phyloP scores from a whole-genome alignment of 441 rosid genomes.

The Populus hybrid region DNA sequence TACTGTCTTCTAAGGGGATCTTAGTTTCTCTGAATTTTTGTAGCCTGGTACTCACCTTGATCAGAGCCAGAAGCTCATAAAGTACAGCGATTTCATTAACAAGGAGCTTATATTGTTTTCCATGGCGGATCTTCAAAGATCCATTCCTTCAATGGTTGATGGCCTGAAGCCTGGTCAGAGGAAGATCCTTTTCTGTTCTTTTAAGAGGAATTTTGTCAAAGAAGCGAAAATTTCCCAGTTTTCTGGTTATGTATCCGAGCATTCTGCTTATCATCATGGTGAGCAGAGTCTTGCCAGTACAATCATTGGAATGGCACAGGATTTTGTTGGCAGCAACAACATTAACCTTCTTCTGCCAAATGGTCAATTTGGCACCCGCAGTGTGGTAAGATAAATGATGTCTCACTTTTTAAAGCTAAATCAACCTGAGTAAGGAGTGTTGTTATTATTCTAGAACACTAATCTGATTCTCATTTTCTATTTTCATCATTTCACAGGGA shows the following conservation, averaged over 20 bases:
- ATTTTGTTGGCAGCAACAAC: slow-evolving; percentile 94
- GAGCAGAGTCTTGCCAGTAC: slow-evolving; percentile 85
- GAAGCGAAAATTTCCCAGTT: slow-evolving; percentile 83
- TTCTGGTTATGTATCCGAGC: slow-evolving; percentile 84
- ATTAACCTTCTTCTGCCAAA: slow-evolving; percentile 74
- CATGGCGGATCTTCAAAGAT: slow-evolving; percentile 92
- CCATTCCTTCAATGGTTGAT: slow-evolving; percentile 95
- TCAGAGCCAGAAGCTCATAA: slow-evolving; percentile 58
- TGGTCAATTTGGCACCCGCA: slow-evolving; percentile 94
- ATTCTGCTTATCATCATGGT: slow-evolving; percentile 95
- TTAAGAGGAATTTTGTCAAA: slow-evolving; percentile 74
- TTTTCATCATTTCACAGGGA: slow-evolving; percentile 47
- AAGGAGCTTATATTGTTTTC: slow-evolving; percentile 97
- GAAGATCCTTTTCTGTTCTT: slow-evolving; percentile 80
- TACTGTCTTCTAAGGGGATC: slow-evolving; percentile 1
- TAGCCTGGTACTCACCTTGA: slow-evolving; percentile 98
- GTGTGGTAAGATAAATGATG: slow-evolving; percentile 40
- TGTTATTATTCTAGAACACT: not conserved
- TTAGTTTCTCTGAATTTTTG: slow-evolving; percentile 22
- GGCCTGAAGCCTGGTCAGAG: slow-evolving; percentile 99
- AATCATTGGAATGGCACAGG: slow-evolving; percentile 93
- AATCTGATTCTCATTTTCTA: not conserved
- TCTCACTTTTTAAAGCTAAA: slow-evolving; percentile 11
- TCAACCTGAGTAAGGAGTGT: not conserved
- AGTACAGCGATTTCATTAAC: slow-evolving; percentile 86